These are phyloP conservation scores for Pseudozyma thailandica DNA, from an alignment of 1,284 basidiomycete species.

Conservation along the genomic window DNA sequence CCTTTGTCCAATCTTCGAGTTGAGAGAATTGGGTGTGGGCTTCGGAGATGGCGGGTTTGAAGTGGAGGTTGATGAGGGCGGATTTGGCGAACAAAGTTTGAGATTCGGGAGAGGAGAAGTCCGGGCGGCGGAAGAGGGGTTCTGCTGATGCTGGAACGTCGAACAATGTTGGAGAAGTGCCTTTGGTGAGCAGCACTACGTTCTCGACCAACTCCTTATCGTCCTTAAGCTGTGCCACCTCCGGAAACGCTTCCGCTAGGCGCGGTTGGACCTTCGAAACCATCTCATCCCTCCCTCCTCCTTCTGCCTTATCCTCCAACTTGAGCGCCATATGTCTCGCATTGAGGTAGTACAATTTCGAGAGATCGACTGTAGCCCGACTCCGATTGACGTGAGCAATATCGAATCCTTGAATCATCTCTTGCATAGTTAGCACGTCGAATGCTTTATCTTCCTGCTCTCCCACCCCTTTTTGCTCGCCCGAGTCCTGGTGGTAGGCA, in stretches of 20 bases:
- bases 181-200: slow-evolving; percentile 25
- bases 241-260: slow-evolving; percentile 15
- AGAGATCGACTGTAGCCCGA: slow-evolving; percentile 54
- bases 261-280: slow-evolving; percentile 13
- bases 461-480: no score
- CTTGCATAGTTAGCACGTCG: slow-evolving; percentile 58
- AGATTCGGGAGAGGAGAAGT: background rate
- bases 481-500: slow-evolving; percentile 17
- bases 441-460: slow-evolving; percentile 22
- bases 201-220: slow-evolving; percentile 6
- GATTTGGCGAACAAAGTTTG: slow-evolving; percentile 11
- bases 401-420: slow-evolving; percentile 54
- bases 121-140: slow-evolving; percentile 20
- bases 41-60: slow-evolving; percentile 3
- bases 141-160: slow-evolving; percentile 26
- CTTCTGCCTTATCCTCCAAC: slow-evolving; percentile 24
- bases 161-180: slow-evolving; percentile 24
- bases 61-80: slow-evolving; percentile 22
- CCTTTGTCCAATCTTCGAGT: slow-evolving; percentile 16
- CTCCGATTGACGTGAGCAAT: slow-evolving; percentile 57
- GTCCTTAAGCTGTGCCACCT: background rate
- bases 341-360: slow-evolving; percentile 63
- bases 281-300: slow-evolving; percentile 27
- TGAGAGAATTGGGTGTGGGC: slow-evolving; percentile 2
- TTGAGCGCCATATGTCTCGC: slow-evolving; percentile 53